Percentiles rank a stretch among this genome's conserved stretches.
These are phyloP conservation scores for Daedaleopsis sinensis DNA, from an alignment of 768 basidiomycete genomes.

Conservation along the genomic window DNA sequence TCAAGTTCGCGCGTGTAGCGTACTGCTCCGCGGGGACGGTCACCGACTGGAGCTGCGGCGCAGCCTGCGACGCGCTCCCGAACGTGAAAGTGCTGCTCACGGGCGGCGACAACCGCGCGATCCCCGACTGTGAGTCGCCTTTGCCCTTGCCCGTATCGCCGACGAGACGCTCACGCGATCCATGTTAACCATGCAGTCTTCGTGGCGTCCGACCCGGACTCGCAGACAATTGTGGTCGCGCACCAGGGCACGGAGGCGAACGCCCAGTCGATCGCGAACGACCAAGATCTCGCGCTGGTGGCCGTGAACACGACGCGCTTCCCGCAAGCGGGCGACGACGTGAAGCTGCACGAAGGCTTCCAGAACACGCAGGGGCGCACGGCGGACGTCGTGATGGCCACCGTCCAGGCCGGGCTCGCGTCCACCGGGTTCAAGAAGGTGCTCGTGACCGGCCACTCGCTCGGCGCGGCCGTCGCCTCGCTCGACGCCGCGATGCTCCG, in stretches of 20 bases:
- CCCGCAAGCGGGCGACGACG: conserved; percentile 24
- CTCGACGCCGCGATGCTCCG: conserved; percentile 36
- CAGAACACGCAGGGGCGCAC: conserved; percentile 31
- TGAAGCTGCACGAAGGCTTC: conserved; percentile 33
- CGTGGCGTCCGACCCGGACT: conserved; percentile 37
- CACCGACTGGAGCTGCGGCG: conserved; percentile 28
- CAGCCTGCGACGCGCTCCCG: conserved; percentile 27
- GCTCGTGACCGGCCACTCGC: conserved; percentile 31
- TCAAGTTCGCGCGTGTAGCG: conserved; percentile 26
- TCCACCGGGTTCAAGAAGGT: conserved; percentile 32
- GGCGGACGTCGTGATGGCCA: conserved; percentile 28
- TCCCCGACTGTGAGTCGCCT: conserved; percentile 22
- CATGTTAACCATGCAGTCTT: no score
- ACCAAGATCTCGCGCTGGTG: conserved; percentile 25
- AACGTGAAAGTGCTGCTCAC: conserved; percentile 26
- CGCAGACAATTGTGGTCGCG: conserved; percentile 38
- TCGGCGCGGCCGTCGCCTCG: conserved; percentile 37
- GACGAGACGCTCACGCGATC: background rate
- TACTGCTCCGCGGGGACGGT: conserved; percentile 30
- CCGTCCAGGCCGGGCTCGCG: conserved; percentile 27
- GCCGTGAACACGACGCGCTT: conserved; percentile 45
- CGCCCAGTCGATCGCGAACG: conserved; percentile 29
- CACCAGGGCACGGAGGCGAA: conserved; percentile 42
- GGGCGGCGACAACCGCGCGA: conserved; percentile 27
- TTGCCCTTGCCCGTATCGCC: no score